Evolutionary conservation across 106 monocot genomes (phyloP).

Genomic region (Allium cepa): DNA sequence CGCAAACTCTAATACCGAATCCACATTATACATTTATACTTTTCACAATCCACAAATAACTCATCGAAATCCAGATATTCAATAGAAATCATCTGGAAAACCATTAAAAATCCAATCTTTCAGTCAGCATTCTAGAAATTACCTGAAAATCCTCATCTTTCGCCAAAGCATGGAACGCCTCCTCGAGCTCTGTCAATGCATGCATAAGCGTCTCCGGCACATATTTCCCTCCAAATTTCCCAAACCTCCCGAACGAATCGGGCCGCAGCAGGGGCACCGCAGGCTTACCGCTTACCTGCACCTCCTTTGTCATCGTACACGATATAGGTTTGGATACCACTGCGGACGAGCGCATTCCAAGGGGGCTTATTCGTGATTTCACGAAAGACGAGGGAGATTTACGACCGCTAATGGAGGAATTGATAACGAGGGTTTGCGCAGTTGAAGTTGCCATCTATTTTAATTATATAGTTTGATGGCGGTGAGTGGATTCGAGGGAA

Average conservation of each 20-base stretch:
- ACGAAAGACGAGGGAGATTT: neutral
- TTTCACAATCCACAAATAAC: too few relatives aligned
- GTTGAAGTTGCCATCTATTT: too few relatives aligned
- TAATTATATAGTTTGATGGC: too few relatives aligned
- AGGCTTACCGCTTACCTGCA: constrained; percentile 3
- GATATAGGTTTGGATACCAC: neutral
- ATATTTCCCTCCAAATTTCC: constrained; percentile 86
- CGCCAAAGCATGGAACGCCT: constrained; percentile 34
- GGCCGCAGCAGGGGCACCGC: constrained; percentile 26
- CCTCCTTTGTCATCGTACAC: neutral
- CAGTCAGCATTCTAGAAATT: neutral
- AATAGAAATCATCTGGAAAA: neutral
- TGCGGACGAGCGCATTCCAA: neutral
- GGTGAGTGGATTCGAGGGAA: too few relatives aligned
- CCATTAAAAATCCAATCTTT: constrained; percentile 1
- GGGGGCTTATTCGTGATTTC: constrained; percentile 5
- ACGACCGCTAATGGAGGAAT: neutral
- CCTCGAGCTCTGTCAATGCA: constrained; percentile 59
- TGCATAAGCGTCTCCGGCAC: constrained; percentile 93
- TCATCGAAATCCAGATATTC: too few relatives aligned
- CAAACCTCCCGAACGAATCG: constrained; percentile 67
- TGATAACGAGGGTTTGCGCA: neutral
- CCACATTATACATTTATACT: too few relatives aligned
- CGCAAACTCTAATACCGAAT: neutral
- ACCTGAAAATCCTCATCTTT: constrained; percentile 69